A percentile compares a stretch with the other conserved stretches of the same genome.
Conservation (phyloP, 2,329 filamentous ascomycete species). For the Didymella lethalis region DNA sequence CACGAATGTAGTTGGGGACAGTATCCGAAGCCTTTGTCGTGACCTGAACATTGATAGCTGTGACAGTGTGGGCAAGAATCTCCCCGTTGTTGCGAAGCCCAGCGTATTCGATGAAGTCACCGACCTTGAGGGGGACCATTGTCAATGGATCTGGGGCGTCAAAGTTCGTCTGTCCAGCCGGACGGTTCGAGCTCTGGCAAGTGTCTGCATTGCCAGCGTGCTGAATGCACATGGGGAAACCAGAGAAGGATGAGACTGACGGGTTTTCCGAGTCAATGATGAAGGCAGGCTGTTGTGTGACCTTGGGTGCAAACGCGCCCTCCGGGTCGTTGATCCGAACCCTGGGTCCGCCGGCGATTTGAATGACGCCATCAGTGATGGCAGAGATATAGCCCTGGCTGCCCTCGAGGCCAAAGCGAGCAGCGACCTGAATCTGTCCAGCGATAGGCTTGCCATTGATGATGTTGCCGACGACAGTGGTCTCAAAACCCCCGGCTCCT, state of each 20-base stretch:
- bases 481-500: slow-evolving; percentile 33
- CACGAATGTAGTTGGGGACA: slow-evolving; percentile 52
- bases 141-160: slow-evolving; percentile 46
- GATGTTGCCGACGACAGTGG: slow-evolving; percentile 52
- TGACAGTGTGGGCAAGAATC: slow-evolving; percentile 50
- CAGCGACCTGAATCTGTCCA: slow-evolving; percentile 48
- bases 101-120: slow-evolving; percentile 54
- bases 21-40: slow-evolving; percentile 41
- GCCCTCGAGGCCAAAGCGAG: slow-evolving; percentile 49
- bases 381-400: slow-evolving; percentile 50
- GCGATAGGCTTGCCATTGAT: slow-evolving; percentile 50
- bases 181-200: slow-evolving; percentile 51
- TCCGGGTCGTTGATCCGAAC: slow-evolving; percentile 58
- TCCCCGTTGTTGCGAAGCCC: slow-evolving; percentile 45
- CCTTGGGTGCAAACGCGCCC: slow-evolving; percentile 50
- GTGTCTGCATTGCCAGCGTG: slow-evolving; percentile 49
- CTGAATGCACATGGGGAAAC: slow-evolving; percentile 63
- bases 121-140: slow-evolving; percentile 54
- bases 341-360: slow-evolving; percentile 49
- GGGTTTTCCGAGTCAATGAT: slow-evolving; percentile 60
- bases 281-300: slow-evolving; percentile 50
- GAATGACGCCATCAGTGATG: slow-evolving; percentile 49
- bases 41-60: slow-evolving; percentile 53
- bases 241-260: slow-evolving; percentile 58
- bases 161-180: slow-evolving; percentile 40